These are phyloP conservation scores for Glarea lozoyensis DNA, from an alignment of 495 filamentous ascomycete species.

Conservation along the genomic window DNA sequence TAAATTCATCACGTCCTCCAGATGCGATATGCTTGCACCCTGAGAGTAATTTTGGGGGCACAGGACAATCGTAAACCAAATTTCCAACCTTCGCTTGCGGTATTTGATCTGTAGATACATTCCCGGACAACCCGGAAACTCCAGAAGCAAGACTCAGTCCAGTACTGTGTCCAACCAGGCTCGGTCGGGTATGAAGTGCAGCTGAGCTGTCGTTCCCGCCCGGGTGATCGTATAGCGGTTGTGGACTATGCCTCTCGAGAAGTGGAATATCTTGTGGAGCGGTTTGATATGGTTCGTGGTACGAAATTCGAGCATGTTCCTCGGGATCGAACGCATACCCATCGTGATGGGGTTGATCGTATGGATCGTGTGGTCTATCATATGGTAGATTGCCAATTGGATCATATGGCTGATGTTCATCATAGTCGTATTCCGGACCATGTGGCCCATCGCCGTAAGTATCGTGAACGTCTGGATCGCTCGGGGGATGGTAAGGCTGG, in stretches of 20 bases:
- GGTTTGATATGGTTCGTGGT: conserved; percentile 61
- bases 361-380: no score
- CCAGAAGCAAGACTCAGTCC: background rate
- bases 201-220: background rate
- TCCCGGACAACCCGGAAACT: background rate
- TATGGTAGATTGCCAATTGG: no score
- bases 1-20: conserved; percentile 90
- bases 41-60: conserved; percentile 80
- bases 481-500: background rate
- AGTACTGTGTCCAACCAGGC: background rate
- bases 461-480: background rate
- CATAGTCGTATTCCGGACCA: conserved; percentile 40
- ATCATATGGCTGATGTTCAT: no score
- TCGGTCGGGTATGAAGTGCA: background rate
- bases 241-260: conserved; percentile 10
- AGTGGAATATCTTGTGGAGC: conserved; percentile 39
- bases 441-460: conserved; percentile 52
- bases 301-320: conserved; percentile 75
- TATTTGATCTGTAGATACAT: conserved; percentile 54
- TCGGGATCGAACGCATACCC: conserved; percentile 71
- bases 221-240: conserved; percentile 5
- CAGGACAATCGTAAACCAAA: conserved; percentile 92
- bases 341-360: no score
- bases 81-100: conserved; percentile 98
- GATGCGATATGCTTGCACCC: conserved; percentile 73